Base-by-base conservation (phyloP, 495 filamentous ascomycete species). In the Recurvomyces mirabilis region DNA sequence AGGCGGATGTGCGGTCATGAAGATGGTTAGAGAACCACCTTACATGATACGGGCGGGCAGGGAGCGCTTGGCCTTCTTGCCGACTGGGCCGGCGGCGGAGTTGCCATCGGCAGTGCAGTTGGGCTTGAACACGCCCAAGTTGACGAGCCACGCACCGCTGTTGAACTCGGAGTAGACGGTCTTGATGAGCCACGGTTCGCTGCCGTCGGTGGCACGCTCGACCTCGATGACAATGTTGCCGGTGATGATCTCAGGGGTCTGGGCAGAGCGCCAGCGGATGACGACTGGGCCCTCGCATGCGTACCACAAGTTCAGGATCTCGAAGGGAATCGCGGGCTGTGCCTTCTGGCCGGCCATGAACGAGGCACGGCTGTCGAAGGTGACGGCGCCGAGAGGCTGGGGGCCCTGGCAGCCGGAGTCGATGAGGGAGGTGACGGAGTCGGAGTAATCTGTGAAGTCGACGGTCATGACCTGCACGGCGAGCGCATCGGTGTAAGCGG, bases 301-400 rank as follows among this genome's bases (percentile, higher is more conserved):
- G 49, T 52, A 38, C 49, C 49, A 52, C n/a, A 48, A 15, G 38
- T 52, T 41, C 20, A 49, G 49, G 43, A 48, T 48, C 37, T 47
- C 37, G 49, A 52, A 52, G 19, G 44, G 44, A 25, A 52, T 48
- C 22, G 35, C 5, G 15, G 49, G 36, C 38, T 52, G 49, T 4
- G 6, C 3, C 19, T 37, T 38, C 42, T 52, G 49, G 31, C 43
- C 49, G 11, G 14, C 19, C 30, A 22, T 20, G 44, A 52, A 52
- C 9, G 23, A 2, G 5, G 34, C 29, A 10, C 37, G 41, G 26
- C n/a, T 15, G 49, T 3, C 28, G 49, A 52, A 52, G 36, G 49
- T 52, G 29, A 38, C 40, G 32, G 44, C 3, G 46, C 38, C 39
- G 21, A 49, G 46, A 17, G 38, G 20, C 21, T 36, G 46, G 15